phyloP scores from a whole-genome alignment of 2,329 filamentous ascomycete species.

The Hypoxylon sp. region DNA sequence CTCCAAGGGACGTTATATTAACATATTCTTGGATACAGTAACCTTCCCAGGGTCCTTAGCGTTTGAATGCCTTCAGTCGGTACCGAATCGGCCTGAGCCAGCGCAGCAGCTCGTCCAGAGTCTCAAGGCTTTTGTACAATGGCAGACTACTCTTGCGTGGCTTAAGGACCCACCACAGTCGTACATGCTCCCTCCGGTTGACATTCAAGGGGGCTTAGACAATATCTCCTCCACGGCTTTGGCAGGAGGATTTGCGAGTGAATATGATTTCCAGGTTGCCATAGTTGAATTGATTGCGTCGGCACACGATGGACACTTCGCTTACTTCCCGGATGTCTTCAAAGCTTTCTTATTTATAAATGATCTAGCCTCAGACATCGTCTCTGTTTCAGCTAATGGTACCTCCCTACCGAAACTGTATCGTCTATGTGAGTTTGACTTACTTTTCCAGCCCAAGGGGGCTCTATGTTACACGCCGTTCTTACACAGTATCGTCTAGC shows the following conservation, averaged over 20 bases:
- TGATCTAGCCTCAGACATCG: slow-evolving; percentile 58
- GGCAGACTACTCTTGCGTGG: slow-evolving; percentile 65
- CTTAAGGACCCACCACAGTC: slow-evolving; percentile 66
- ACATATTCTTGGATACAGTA: slow-evolving; percentile 46
- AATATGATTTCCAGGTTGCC: slow-evolving; percentile 69
- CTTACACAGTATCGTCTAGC: slow-evolving; percentile 42
- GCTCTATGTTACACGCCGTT: neutral
- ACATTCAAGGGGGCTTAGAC: slow-evolving; percentile 64
- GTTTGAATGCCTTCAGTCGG: slow-evolving; percentile 57
- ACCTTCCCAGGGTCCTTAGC: slow-evolving; percentile 58
- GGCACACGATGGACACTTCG: slow-evolving; percentile 77
- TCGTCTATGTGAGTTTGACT: slow-evolving; percentile 59
- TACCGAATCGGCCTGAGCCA: slow-evolving; percentile 57
- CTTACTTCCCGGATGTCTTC: slow-evolving; percentile 68
- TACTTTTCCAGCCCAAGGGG: neutral
- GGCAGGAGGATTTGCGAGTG: slow-evolving; percentile 62
- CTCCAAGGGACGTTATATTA: neutral
- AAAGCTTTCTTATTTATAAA: slow-evolving; percentile 65
- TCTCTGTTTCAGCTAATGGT: slow-evolving; percentile 75
- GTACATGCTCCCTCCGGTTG: slow-evolving; percentile 65
- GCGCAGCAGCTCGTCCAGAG: slow-evolving; percentile 57
- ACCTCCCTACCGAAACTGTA: slow-evolving; percentile 70
- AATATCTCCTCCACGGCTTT: slow-evolving; percentile 61
- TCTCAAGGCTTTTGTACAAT: slow-evolving; percentile 61
- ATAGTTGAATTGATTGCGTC: slow-evolving; percentile 67